These are phyloP conservation scores for Neocucurbitaria cava DNA, from an alignment of 2,329 filamentous ascomycete genomes.

Conservation along the genomic window DNA sequence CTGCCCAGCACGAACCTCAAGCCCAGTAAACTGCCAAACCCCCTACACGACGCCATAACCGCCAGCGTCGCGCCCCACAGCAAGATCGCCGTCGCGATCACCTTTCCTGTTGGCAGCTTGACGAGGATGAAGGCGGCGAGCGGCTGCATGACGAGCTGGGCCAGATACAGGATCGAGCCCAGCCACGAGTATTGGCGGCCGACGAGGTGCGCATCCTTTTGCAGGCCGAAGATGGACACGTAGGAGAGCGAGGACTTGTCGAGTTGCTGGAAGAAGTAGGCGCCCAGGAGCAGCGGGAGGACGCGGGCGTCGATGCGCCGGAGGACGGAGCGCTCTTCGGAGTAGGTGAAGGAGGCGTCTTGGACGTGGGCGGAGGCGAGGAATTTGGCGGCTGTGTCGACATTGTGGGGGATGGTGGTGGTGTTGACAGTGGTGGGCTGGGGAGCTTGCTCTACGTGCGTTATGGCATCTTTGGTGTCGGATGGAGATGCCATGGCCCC, in stretches of 20 bases:
- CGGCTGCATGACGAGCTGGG: constrained; percentile 61
- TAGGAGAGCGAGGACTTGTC: constrained; percentile 56
- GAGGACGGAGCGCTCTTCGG: constrained; percentile 61
- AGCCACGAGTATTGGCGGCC: constrained; percentile 65
- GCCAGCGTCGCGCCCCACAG: constrained; percentile 62
- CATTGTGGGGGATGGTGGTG: constrained; percentile 1
- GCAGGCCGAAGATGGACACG: constrained; percentile 59
- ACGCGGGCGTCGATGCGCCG: constrained; percentile 58
- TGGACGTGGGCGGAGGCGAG: constrained; percentile 50
- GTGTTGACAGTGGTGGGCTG: not conserved
- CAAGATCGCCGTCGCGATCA: constrained; percentile 59
- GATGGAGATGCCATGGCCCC: constrained; percentile 9
- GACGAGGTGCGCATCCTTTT: constrained; percentile 56
- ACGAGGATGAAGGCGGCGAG: constrained; percentile 61
- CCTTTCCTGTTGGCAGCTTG: constrained; percentile 66
- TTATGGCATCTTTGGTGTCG: constrained; percentile 23
- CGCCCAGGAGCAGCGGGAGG: constrained; percentile 62
- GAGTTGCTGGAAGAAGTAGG: constrained; percentile 66
- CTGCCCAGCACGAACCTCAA: constrained; percentile 52
- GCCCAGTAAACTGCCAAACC: constrained; percentile 47
- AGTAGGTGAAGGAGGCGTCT: constrained; percentile 53
- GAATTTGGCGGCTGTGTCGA: constrained; percentile 57
- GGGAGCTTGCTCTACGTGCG: constrained; percentile 19
- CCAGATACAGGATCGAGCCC: constrained; percentile 66
- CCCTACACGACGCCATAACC: constrained; percentile 60